phyloP scores from a whole-genome alignment of 2,329 filamentous ascomycete species.

The Orbilia ellipsospora region DNA sequence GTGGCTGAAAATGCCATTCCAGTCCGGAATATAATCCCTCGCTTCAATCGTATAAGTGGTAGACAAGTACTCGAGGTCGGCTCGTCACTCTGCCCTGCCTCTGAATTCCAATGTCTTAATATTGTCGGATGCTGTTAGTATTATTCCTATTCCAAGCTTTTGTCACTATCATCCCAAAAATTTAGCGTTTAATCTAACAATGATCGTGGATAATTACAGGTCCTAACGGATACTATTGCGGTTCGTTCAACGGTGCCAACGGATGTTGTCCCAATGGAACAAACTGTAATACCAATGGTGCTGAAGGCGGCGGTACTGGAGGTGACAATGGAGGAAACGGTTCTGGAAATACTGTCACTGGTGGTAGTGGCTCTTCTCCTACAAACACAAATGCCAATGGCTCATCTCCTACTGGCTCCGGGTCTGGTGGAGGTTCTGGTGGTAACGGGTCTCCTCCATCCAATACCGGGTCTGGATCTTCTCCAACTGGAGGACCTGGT shows the following conservation, averaged over 20 bases:
- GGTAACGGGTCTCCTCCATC: conserved; percentile 8
- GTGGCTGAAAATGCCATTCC: conserved; percentile 43
- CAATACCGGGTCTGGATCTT: conserved; percentile 3
- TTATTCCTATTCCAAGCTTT: background rate
- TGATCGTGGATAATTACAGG: conserved; percentile 9
- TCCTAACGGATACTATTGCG: conserved; percentile 42
- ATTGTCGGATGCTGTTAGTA: conserved; percentile 49
- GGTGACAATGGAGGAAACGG: conserved; percentile 13
- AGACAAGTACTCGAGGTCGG: conserved; percentile 28
- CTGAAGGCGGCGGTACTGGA: conserved; percentile 5
- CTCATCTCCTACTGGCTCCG: conserved; percentile 8
- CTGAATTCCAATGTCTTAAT: conserved; percentile 33
- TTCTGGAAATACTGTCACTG: conserved; percentile 12
- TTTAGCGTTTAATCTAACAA: background rate
- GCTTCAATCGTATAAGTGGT: conserved; percentile 28
- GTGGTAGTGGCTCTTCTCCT: conserved; percentile 13
- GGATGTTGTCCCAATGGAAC: conserved; percentile 43
- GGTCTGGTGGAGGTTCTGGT: background rate
- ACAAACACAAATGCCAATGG: conserved; percentile 6
- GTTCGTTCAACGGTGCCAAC: conserved; percentile 38
- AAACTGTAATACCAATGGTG: conserved; percentile 32
- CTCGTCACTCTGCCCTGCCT: conserved; percentile 26
- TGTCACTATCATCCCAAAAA: background rate
- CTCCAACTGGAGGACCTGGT: conserved; percentile 10
- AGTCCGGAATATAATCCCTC: conserved; percentile 30